These are phyloP conservation scores for Cruciata laevipes DNA, from an alignment of 257 asterid species.

Conservation along the genomic window DNA sequence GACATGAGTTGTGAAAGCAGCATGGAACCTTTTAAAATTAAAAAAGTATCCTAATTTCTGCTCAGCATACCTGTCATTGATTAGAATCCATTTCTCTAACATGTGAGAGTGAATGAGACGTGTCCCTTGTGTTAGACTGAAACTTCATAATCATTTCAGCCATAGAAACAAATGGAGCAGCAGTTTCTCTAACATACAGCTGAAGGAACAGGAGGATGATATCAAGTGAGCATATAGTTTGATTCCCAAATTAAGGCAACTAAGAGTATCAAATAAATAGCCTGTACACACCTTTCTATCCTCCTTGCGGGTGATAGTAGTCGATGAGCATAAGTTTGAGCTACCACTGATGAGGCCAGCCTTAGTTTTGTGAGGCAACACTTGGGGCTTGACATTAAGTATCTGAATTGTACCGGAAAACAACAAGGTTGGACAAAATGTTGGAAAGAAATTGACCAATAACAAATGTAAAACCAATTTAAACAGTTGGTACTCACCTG, in stretches of 20 bases:
- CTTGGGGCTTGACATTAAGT: constrained; percentile 55
- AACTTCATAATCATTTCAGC: constrained; percentile 92
- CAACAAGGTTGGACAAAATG: not conserved
- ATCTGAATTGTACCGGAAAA: constrained; percentile 35
- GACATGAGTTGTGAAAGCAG: no score
- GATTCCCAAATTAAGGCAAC: not conserved
- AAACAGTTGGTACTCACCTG: constrained; percentile 36
- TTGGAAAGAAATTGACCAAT: not conserved
- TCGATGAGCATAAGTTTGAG: constrained; percentile 38
- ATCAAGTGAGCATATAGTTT: constrained; percentile 1
- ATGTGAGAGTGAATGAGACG: constrained; percentile 47
- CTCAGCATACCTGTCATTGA: no score
- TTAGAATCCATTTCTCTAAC: no score
- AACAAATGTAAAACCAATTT: not conserved
- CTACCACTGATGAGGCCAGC: constrained; percentile 37
- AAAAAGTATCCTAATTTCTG: no score
- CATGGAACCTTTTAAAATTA: no score
- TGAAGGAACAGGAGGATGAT: constrained; percentile 15
- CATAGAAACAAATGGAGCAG: constrained; percentile 71
- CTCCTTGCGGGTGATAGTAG: constrained; percentile 52
- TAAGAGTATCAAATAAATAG: not conserved
- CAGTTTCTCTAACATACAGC: constrained; percentile 69
- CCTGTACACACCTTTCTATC: constrained; percentile 53
- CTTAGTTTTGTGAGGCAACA: constrained; percentile 73
- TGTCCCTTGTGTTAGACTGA: constrained; percentile 69